Evolutionary conservation across 2,329 filamentous ascomycete genomes (phyloP).

Genomic region (Trichoderma oligosporum): DNA sequence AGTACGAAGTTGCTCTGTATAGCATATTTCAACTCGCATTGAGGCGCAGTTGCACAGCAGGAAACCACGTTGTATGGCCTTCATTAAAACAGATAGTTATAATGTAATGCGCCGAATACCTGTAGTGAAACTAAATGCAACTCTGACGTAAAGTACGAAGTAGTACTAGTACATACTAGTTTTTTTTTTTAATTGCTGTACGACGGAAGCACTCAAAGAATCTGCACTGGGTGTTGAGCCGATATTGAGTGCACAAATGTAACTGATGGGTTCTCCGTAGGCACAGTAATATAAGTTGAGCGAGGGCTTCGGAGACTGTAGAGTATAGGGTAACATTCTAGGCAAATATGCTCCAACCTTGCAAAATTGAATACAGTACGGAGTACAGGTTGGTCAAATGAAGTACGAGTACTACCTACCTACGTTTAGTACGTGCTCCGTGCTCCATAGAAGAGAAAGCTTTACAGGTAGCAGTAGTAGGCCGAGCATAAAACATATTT

Average conservation of each 20-base stretch:
- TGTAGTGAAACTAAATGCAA: conserved; percentile 9
- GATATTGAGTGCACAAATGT: background rate
- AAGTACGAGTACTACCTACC: too few relatives aligned
- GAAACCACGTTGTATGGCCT: background rate
- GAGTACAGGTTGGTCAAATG: too few relatives aligned
- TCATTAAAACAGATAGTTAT: background rate
- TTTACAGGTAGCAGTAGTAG: too few relatives aligned
- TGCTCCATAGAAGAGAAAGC: too few relatives aligned
- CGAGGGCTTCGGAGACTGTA: background rate
- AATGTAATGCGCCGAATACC: background rate
- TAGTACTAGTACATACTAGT: background rate
- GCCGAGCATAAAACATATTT: too few relatives aligned
- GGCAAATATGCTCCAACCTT: background rate
- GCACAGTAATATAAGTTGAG: background rate
- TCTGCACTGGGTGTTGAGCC: conserved; percentile 2
- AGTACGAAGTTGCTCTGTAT: too few relatives aligned
- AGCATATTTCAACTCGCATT: background rate
- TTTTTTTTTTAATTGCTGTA: too few relatives aligned
- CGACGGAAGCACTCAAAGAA: background rate
- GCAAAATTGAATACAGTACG: too few relatives aligned
- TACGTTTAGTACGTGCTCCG: too few relatives aligned
- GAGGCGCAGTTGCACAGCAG: conserved; percentile 3
- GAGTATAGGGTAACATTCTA: background rate
- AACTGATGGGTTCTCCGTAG: too few relatives aligned
- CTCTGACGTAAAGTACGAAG: background rate